These are phyloP conservation scores for Hirschfeldia incana DNA, from an alignment of 345 rosid genomes.

Conservation along the genomic window DNA sequence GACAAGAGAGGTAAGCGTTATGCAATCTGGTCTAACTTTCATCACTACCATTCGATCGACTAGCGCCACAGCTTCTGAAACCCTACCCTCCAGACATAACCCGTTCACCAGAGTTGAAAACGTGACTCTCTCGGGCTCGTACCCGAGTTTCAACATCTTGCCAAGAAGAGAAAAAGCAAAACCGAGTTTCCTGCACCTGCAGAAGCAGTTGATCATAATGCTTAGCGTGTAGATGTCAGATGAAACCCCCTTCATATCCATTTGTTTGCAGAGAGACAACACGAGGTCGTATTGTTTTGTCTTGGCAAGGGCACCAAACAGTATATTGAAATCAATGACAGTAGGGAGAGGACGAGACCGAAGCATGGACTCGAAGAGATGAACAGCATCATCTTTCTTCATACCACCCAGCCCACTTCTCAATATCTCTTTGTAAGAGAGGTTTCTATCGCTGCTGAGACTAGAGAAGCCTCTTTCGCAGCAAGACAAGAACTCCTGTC, in stretches of 20 bases:
- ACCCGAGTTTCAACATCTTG: neutral
- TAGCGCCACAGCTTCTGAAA: neutral
- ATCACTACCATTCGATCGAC: neutral
- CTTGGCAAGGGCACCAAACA: neutral
- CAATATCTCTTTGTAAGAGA: neutral
- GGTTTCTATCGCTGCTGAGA: neutral
- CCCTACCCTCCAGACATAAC: slow-evolving; percentile 1
- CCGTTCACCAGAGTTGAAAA: neutral
- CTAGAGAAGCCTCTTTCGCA: neutral
- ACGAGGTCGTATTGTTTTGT: neutral
- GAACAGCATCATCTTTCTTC: neutral
- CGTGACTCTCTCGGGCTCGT: slow-evolving; percentile 17
- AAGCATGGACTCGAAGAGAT: neutral
- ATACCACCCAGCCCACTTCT: neutral
- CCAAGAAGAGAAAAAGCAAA: neutral
- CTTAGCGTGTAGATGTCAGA: neutral
- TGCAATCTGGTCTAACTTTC: neutral
- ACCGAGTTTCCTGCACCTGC: neutral
- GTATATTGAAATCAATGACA: neutral
- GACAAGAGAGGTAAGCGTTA: neutral
- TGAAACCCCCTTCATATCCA: neutral
- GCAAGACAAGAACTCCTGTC: neutral
- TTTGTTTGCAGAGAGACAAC: neutral
- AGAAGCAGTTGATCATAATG: neutral
- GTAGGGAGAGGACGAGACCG: neutral